Evolutionary conservation across 2,329 filamentous ascomycete species (phyloP).

Genomic region (Gaeumannomyces sp.): DNA sequence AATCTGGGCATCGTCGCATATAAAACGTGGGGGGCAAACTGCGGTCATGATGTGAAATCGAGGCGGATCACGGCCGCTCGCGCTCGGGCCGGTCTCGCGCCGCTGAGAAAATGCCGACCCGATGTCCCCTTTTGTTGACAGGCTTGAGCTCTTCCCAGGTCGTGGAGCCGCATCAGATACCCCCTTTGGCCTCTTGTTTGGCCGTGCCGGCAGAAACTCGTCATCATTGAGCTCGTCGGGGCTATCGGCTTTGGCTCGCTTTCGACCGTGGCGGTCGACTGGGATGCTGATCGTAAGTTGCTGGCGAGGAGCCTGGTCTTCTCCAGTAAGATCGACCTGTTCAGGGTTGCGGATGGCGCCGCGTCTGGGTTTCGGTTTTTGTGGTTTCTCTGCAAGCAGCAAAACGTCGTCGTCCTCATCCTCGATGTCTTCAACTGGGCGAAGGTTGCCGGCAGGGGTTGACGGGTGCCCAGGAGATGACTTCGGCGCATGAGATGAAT

Average conservation of each 20-base stretch:
- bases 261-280: neutral
- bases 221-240: neutral
- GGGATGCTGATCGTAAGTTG: neutral
- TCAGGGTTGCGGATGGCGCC: neutral
- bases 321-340: conserved; percentile 3
- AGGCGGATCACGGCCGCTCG: neutral
- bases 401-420: neutral
- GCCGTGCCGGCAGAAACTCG: neutral
- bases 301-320: neutral
- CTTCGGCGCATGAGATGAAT: neutral
- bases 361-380: neutral
- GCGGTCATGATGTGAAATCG: neutral
- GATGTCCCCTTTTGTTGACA: conserved; percentile 1
- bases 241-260: neutral
- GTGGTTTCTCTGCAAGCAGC: neutral
- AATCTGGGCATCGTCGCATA: neutral
- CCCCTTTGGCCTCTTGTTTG: neutral
- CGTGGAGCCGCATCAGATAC: neutral
- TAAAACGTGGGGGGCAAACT: neutral
- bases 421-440: neutral
- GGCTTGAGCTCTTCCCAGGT: conserved; percentile 1
- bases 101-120: neutral
- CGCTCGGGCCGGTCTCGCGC: no score
- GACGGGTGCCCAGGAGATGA: neutral
- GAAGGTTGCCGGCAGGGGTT: neutral